Conservation (phyloP, 1,139 yeast species). For the Debaryomycetaceae sp. region DNA sequence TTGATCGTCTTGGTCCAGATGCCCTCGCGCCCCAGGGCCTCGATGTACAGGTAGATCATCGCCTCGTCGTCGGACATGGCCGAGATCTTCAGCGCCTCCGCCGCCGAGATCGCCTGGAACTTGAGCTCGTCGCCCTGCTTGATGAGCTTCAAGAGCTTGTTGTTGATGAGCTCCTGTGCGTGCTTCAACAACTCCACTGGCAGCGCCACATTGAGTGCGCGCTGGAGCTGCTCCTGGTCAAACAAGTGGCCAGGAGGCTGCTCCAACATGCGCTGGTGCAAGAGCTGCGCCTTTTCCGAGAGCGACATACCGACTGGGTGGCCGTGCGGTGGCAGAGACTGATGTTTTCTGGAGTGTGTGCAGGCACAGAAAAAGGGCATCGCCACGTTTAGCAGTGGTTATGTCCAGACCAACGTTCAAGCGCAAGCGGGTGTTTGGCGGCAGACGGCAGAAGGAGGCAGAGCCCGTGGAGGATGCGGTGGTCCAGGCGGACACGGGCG, state of each 20-base stretch:
- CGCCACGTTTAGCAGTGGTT: no score
- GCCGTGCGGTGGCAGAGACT: not conserved
- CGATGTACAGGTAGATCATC: constrained; percentile 85
- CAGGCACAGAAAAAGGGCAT: no score
- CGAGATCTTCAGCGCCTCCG: constrained; percentile 67
- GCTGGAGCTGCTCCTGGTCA: constrained; percentile 57
- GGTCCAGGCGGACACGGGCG: not conserved
- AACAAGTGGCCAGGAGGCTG: constrained; percentile 43
- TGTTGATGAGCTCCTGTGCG: constrained; percentile 63
- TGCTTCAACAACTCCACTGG: constrained; percentile 49
- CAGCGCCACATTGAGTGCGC: constrained; percentile 30
- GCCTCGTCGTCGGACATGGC: constrained; percentile 86
- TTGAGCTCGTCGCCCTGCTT: constrained; percentile 60
- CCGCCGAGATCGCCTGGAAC: constrained; percentile 66
- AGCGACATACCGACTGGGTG: constrained; percentile 15
- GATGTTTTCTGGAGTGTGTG: no score
- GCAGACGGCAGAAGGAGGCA: not conserved
- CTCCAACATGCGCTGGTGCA: constrained; percentile 59
- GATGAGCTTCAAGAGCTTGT: constrained; percentile 63
- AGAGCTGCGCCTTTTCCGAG: constrained; percentile 47
- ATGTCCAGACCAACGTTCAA: no score
- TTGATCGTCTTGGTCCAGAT: constrained; percentile 94
- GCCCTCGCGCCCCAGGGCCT: constrained; percentile 92
- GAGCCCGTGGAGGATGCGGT: constrained; percentile 1
- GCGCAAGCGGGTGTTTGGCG: no score